phyloP scores from a whole-genome alignment of 2,329 filamentous ascomycete species.

The Exophiala phaeomuriformis region DNA sequence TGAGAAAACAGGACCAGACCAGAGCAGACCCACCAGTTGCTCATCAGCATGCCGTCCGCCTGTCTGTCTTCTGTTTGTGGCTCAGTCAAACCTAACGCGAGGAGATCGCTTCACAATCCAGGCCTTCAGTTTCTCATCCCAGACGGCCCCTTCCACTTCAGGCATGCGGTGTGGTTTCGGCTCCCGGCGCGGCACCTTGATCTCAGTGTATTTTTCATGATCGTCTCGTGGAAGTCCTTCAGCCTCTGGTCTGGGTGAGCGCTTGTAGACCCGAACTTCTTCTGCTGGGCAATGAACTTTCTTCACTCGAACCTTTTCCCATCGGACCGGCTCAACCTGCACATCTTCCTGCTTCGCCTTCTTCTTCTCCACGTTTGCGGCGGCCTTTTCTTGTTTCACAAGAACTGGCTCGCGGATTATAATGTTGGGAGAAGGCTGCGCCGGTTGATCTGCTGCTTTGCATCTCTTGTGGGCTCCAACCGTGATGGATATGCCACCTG shows the following conservation, averaged over 20 bases:
- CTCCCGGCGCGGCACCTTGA: neutral
- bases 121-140: constrained; percentile 10
- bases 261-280: neutral
- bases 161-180: constrained; percentile 1
- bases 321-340: neutral
- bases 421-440: neutral
- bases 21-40: no score
- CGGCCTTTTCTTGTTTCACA: neutral
- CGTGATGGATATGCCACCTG: neutral
- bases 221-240: no score
- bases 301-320: neutral
- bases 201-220: neutral
- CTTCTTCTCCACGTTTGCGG: neutral
- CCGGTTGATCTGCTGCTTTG: neutral
- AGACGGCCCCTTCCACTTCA: constrained; percentile 9
- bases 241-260: no score
- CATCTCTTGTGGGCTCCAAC: neutral
- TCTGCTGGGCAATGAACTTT: neutral
- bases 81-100: constrained; percentile 5
- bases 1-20: no score
- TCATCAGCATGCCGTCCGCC: neutral
- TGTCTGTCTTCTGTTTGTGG: neutral
- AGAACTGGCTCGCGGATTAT: neutral
- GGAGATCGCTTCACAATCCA: constrained; percentile 15
- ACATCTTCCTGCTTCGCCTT: neutral